Evolutionary conservation across 768 basidiomycete genomes (phyloP).

Genomic region (Lactifluus volemus): DNA sequence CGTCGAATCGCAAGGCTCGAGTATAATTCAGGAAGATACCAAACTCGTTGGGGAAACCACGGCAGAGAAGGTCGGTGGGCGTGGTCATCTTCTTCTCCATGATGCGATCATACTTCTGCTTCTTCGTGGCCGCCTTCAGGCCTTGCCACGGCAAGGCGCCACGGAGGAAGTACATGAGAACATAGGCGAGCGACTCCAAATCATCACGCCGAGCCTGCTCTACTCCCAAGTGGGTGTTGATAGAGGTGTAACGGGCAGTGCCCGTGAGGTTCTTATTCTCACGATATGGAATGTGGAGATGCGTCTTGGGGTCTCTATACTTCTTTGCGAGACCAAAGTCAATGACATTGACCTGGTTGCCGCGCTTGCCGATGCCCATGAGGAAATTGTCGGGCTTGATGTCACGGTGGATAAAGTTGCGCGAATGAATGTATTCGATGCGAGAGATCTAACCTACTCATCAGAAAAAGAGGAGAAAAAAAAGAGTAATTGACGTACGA

Average conservation of each 20-base stretch:
- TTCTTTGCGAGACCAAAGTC: slow-evolving; percentile 99
- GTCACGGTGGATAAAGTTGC: slow-evolving; percentile 96
- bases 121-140: slow-evolving; percentile 99
- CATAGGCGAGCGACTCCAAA: slow-evolving; percentile 96
- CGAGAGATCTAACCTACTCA: slow-evolving; percentile 70
- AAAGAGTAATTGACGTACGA: slow-evolving; percentile 44
- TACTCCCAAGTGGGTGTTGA: slow-evolving; percentile 98
- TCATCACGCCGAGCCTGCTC: slow-evolving; percentile 98
- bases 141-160: slow-evolving; percentile 99
- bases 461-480: background rate
- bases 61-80: slow-evolving; percentile 91
- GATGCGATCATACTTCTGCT: slow-evolving; percentile 99
- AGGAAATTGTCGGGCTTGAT: slow-evolving; percentile 99
- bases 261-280: slow-evolving; percentile 99
- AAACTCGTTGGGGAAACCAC: slow-evolving; percentile 99
- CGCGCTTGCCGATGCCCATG: slow-evolving; percentile 99
- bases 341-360: slow-evolving; percentile 98
- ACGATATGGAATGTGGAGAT: slow-evolving; percentile 97
- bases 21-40: slow-evolving; percentile 99
- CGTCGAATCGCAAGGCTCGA: slow-evolving; percentile 96
- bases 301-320: slow-evolving; percentile 99
- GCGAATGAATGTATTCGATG: slow-evolving; percentile 98
- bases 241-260: slow-evolving; percentile 97
- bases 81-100: slow-evolving; percentile 99
- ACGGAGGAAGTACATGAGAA: slow-evolving; percentile 99